Conservation (phyloP, 2,329 filamentous ascomycete genomes). For the Capronia epimyces region DNA sequence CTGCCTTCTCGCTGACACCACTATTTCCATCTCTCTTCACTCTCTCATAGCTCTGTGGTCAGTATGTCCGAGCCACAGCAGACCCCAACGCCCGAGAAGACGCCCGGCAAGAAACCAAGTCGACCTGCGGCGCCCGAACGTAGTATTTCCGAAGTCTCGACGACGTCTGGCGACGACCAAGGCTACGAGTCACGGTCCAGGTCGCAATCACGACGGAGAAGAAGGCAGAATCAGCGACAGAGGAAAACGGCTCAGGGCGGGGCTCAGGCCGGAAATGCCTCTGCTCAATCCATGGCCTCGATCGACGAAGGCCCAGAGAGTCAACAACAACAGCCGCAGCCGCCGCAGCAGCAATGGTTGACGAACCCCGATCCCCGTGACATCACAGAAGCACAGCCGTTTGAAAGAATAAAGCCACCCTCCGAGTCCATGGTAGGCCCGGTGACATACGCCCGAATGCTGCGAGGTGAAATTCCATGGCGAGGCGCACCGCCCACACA, state of each 20-base stretch:
- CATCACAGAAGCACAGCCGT: constrained; percentile 49
- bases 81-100: constrained; percentile 25
- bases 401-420: constrained; percentile 53
- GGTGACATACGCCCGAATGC: constrained; percentile 50
- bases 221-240: constrained; percentile 29
- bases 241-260: constrained; percentile 16
- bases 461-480: constrained; percentile 52
- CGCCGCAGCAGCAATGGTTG: constrained; percentile 23
- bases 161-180: constrained; percentile 21
- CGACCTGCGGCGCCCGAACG: constrained; percentile 20
- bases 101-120: constrained; percentile 21
- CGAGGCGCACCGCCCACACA: constrained; percentile 49
- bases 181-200: constrained; percentile 30
- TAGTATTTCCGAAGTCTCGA: constrained; percentile 24
- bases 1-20: background rate
- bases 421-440: constrained; percentile 53
- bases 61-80: constrained; percentile 26
- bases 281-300: constrained; percentile 26
- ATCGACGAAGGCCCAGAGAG: constrained; percentile 25
- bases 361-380: constrained; percentile 33
- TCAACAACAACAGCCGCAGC: constrained; percentile 16
- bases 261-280: constrained; percentile 24
- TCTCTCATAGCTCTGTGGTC: constrained; percentile 2
- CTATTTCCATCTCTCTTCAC: background rate
- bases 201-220: constrained; percentile 28